Evolutionary conservation across 2,329 filamentous ascomycete genomes (phyloP), one percentile per base, ranked within the genome.

Genomic region (Neopestalotiopsis sp.): DNA sequence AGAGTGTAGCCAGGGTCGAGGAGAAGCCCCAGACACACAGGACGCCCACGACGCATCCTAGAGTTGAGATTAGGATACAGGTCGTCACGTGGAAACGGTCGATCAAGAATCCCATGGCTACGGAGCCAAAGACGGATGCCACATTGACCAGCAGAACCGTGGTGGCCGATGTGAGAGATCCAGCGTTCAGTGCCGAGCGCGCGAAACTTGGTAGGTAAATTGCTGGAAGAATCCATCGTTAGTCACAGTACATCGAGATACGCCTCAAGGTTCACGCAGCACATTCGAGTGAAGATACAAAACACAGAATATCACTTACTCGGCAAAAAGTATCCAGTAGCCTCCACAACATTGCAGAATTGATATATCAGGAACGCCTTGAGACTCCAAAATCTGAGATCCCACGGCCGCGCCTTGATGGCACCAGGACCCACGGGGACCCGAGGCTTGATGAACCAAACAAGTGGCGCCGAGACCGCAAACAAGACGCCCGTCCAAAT

Each of bases 21-120:
- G 87, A 85, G 24, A 86, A 77, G 0, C 90, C 91, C 91, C 90
- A 92, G 28, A 92, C 78, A 13, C 91, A 75, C 20, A 92, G 0
- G 0, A 84, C 82, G 0, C 84, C 82, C 0, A 86, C 66, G 0
- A 83, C 82, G 0, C 86, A 85, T 0, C 84, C 82, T 2, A 86
- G 69, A 0, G 84, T 84, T 0, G 85, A 87, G 2, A 89, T 81
- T 1, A 83, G 73, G 1, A 85, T 81, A 7, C 85, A 81, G 4
- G 86, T 79, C 49, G 78, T 78, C n/a, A 83, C 75, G 57, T 78
- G 76, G 40, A 81, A 77, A 49, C 80, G 81, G 71, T 89, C 87
- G n/a, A 80, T 81, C n/a, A 87, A 72, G 57, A 79, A 80, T 0
- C 85, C 85, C 68, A 87, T 84, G 14, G 81, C 77, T 2, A 82